Conservation (phyloP, 2,329 filamentous ascomycete genomes). For the Neopestalotiopsis sp. region DNA sequence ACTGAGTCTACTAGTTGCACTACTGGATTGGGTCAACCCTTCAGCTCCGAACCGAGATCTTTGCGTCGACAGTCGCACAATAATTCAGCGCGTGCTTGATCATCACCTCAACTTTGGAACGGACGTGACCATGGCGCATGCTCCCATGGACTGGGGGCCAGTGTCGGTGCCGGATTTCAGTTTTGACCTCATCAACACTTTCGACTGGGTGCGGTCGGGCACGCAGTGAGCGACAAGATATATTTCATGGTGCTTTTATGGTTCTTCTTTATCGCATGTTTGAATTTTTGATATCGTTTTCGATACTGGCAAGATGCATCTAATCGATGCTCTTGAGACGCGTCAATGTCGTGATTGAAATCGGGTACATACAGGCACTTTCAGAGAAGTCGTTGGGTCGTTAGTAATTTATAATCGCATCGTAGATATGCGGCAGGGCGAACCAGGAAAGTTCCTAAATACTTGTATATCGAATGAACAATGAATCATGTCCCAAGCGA, state of each 20-base stretch:
- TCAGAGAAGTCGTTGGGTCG: too few relatives aligned
- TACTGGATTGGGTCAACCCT: conserved; percentile 52
- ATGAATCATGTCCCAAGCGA: too few relatives aligned
- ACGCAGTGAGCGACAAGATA: not conserved
- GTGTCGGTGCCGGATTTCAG: conserved; percentile 40
- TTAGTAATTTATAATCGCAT: too few relatives aligned
- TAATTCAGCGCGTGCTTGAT: conserved; percentile 52
- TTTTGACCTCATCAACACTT: conserved; percentile 50
- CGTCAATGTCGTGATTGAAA: too few relatives aligned
- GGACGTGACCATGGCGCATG: conserved; percentile 9
- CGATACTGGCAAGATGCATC: too few relatives aligned
- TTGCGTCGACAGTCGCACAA: conserved; percentile 45
- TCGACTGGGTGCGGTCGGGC: conserved; percentile 41
- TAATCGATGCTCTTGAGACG: too few relatives aligned
- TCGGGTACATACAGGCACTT: too few relatives aligned
- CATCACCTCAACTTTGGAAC: conserved; percentile 45
- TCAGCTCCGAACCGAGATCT: conserved; percentile 49
- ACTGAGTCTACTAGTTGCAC: conserved; percentile 50
- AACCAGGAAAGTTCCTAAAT: too few relatives aligned
- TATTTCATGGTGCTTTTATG: not conserved
- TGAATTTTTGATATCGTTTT: too few relatives aligned
- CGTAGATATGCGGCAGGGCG: too few relatives aligned
- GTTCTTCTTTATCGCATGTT: not conserved
- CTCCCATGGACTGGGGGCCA: conserved; percentile 36
- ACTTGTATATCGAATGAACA: too few relatives aligned